Percentiles rank a stretch among this genome's conserved stretches.
Conservation (phyloP, 225 moss, liverwort and hornwort genomes). For the Antitrichia curtipendula region DNA sequence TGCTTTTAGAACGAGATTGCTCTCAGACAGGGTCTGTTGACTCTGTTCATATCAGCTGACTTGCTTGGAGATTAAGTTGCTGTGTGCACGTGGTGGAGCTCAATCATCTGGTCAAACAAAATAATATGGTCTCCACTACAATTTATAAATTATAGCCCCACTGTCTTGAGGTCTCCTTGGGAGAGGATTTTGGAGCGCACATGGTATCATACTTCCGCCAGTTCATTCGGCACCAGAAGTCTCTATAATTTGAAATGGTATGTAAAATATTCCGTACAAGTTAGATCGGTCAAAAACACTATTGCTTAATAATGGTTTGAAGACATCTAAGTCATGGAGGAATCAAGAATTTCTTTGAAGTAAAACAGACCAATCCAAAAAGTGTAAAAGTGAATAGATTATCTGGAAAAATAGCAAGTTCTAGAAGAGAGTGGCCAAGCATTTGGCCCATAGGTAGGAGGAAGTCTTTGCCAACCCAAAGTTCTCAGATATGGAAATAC, state of each 20-base stretch:
- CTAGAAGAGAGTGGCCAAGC: background rate
- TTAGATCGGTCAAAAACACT: background rate
- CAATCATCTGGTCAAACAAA: background rate
- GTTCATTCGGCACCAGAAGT: background rate
- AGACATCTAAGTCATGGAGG: no score
- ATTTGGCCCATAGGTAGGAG: no score
- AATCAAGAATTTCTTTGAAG: no score
- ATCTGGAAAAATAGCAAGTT: background rate
- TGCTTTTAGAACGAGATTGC: background rate
- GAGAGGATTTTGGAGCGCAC: background rate
- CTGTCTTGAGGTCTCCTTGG: background rate
- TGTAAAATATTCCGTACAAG: background rate
- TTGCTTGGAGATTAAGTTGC: background rate
- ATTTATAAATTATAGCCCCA: no score
- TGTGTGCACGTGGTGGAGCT: background rate
- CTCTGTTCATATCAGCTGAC: background rate
- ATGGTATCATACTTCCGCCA: background rate
- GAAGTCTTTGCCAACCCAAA: no score
- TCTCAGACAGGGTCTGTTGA: background rate
- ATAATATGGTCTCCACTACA: background rate
- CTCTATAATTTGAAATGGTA: background rate
- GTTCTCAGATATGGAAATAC: background rate
- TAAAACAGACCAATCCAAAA: no score
- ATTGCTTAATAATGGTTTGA: no score
- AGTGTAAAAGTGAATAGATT: background rate